These are phyloP conservation scores for Fragosphaeria purpurea DNA, from an alignment of 2,329 filamentous ascomycete species.

Conservation along the genomic window DNA sequence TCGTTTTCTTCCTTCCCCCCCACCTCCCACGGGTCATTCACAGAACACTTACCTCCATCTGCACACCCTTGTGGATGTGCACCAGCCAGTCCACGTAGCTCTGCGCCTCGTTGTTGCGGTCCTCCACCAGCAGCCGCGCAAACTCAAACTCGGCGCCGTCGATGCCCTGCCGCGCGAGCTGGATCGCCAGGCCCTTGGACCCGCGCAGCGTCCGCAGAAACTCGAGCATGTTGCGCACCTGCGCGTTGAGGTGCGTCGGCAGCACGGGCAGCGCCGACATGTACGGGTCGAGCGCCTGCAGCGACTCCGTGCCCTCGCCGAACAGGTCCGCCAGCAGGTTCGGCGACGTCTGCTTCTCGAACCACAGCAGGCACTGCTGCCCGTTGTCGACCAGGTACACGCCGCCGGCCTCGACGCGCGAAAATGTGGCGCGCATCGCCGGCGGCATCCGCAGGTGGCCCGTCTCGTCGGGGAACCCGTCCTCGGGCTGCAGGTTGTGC, in stretches of 20 bases:
- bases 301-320: slow-evolving; percentile 58
- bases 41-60: slow-evolving; percentile 59
- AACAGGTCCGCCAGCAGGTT: slow-evolving; percentile 88
- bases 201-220: slow-evolving; percentile 73
- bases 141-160: slow-evolving; percentile 97
- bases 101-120: slow-evolving; percentile 94
- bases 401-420: slow-evolving; percentile 81
- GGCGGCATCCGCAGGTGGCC: slow-evolving; percentile 81
- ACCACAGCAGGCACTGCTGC: slow-evolving; percentile 82
- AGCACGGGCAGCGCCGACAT: slow-evolving; percentile 70
- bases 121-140: slow-evolving; percentile 80
- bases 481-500: slow-evolving; percentile 77
- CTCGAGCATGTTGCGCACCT: slow-evolving; percentile 86
- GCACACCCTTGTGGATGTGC: slow-evolving; percentile 84
- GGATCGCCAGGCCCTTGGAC: slow-evolving; percentile 78
- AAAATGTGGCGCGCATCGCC: slow-evolving; percentile 71
- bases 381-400: slow-evolving; percentile 95
- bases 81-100: slow-evolving; percentile 99
- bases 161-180: slow-evolving; percentile 82
- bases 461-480: slow-evolving; percentile 88
- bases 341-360: slow-evolving; percentile 84
- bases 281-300: slow-evolving; percentile 74
- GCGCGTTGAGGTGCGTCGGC: slow-evolving; percentile 85
- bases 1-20: too few species aligned
- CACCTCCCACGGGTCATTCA: too few species aligned